These are phyloP conservation scores for Alternaria ventricosa DNA, from an alignment of 2,329 filamentous ascomycete genomes.

Conservation along the genomic window DNA sequence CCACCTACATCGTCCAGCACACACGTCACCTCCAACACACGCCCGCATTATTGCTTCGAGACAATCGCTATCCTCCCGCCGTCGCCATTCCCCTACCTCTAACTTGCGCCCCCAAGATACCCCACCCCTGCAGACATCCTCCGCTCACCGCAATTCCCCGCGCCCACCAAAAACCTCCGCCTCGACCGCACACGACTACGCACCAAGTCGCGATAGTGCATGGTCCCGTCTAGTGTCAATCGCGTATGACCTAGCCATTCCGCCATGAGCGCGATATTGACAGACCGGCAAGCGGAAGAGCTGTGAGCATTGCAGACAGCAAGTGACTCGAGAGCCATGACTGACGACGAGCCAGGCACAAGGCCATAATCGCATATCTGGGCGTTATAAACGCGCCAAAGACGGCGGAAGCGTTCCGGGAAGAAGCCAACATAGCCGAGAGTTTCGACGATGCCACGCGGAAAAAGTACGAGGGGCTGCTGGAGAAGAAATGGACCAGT, in stretches of 20 bases:
- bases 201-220: constrained; percentile 26
- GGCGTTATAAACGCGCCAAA: constrained; percentile 73
- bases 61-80: constrained; percentile 10
- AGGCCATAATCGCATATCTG: constrained; percentile 90
- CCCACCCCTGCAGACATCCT: constrained; percentile 5
- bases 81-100: constrained; percentile 1
- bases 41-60: background rate
- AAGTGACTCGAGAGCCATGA: background rate
- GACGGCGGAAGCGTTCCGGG: constrained; percentile 73
- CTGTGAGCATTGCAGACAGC: constrained; percentile 65
- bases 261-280: constrained; percentile 77
- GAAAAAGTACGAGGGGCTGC: constrained; percentile 91
- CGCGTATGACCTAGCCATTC: constrained; percentile 29
- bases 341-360: constrained; percentile 68
- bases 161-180: constrained; percentile 24
- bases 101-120: constrained; percentile 3
- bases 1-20: background rate
- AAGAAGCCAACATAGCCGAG: constrained; percentile 77
- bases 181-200: constrained; percentile 3
- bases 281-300: constrained; percentile 83
- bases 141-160: constrained; percentile 33
- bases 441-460: constrained; percentile 79
- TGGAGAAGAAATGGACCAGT: constrained; percentile 99
- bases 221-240: constrained; percentile 36
- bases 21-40: background rate